phyloP scores from a whole-genome alignment of 2,329 filamentous ascomycete species.

The Aspergillus sp. region DNA sequence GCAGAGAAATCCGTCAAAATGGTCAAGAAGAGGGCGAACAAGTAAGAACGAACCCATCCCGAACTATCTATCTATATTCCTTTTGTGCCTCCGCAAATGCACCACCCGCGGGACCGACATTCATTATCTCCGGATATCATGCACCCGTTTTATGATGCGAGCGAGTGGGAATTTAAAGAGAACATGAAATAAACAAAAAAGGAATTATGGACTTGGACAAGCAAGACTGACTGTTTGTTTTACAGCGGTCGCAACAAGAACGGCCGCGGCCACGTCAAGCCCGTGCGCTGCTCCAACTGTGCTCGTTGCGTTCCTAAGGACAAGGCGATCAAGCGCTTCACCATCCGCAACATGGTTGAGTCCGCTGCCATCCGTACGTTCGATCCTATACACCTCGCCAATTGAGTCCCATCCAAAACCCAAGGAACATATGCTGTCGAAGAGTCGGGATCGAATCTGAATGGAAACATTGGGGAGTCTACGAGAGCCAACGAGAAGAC shows the following conservation, averaged over 20 bases:
- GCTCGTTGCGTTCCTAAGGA: constrained; percentile 95
- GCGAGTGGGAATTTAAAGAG: too few relatives aligned
- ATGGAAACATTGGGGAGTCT: too few relatives aligned
- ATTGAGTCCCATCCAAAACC: constrained; percentile 1
- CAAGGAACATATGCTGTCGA: too few relatives aligned
- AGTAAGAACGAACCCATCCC: constrained; percentile 48
- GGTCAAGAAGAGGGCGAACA: constrained; percentile 73
- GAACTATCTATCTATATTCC: too few relatives aligned
- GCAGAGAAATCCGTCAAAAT: constrained; percentile 55
- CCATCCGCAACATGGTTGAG: constrained; percentile 99
- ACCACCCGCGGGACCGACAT: too few relatives aligned
- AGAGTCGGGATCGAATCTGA: too few relatives aligned
- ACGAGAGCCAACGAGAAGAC: too few relatives aligned
- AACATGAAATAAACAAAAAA: neutral
- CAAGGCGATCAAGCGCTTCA: constrained; percentile 99
- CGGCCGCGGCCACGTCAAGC: constrained; percentile 99
- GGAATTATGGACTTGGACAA: neutral
- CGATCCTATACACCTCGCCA: constrained; percentile 10
- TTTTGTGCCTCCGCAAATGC: neutral
- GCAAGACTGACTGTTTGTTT: constrained; percentile 30
- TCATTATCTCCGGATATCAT: too few relatives aligned
- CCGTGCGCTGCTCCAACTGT: constrained; percentile 90
- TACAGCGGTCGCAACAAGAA: constrained; percentile 98
- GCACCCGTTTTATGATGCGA: too few relatives aligned
- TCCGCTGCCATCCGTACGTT: constrained; percentile 97